Evolutionary conservation across 2,329 filamentous ascomycete genomes (phyloP), one percentile per base, ranked within the genome.

Genomic region (Cladorrhinum sp.): DNA sequence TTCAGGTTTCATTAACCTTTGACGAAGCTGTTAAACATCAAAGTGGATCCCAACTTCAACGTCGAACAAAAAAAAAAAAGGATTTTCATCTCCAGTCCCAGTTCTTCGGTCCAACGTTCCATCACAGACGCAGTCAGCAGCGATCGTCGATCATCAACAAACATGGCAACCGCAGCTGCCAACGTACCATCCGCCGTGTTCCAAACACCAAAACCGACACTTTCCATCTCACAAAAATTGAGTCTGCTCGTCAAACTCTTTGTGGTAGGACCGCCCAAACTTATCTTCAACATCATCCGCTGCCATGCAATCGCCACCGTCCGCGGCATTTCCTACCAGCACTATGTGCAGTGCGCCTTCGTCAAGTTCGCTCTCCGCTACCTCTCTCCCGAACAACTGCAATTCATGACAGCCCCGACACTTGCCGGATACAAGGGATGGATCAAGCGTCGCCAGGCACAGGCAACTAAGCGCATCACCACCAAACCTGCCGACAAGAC

Each of bases 281-380:
- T 72, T 22, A 61, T 69, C 20, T 9, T 67, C 59, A 67, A 67
- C 57, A n/a, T 66, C 32, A 25, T 61, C 57, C 67, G 65, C 36
- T 64, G 57, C 50, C 51, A 60, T 24, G 38, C 50, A 41, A 41
- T 68, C 25, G 66, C 65, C 22, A 25, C 24, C 24, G 13, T 41
- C 13, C 64, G 68, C 25, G 57, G 62, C 23, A 50, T 68, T 18
- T 65, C 66, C 5, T 38, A 66, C 7, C 52, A 54, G 8, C 51
- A 61, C 60, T 68, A 57, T 18, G 23, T 57, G 6, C 10, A 27
- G 18, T 62, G 62, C 55, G 67, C 62, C 50, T 51, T 58, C 55
- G 58, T 59, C 52, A 62, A 66, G 27, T 62, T 66, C 50, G 55
- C 50, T 16, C 59, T 68, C 2, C 48, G 50, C 50, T 10, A n/a